Conservation (phyloP, 202 grass and related monocot genomes). For the Panicum hallii region DNA sequence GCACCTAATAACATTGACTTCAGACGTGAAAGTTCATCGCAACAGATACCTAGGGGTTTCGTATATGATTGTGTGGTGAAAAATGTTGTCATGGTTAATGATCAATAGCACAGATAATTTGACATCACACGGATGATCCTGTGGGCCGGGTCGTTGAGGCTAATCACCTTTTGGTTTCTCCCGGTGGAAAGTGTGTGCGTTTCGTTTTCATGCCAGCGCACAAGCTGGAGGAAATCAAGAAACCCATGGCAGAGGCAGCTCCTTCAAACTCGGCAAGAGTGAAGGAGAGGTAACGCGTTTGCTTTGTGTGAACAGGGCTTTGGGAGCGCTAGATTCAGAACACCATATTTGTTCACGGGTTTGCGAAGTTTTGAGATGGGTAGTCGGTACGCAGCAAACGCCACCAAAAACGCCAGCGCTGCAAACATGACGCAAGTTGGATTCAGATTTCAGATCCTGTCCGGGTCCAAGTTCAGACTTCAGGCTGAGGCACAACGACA, state of each 20-base stretch:
- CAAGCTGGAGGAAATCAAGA: not conserved
- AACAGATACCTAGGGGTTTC: too few species aligned
- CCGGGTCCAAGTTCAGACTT: constrained; percentile 13
- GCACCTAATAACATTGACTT: not conserved
- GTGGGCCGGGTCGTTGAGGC: not conserved
- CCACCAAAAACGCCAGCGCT: not conserved
- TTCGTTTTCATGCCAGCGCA: constrained; percentile 17
- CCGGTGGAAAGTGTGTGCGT: not conserved
- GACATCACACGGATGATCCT: not conserved
- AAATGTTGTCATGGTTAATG: not conserved
- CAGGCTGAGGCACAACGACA: not conserved
- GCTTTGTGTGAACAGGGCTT: not conserved
- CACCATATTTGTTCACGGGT: not conserved
- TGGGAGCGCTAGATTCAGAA: not conserved
- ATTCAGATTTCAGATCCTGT: not conserved
- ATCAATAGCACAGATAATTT: not conserved
- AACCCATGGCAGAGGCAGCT: not conserved
- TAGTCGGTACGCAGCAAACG: not conserved
- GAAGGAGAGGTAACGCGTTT: not conserved
- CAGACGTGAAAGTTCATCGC: not conserved
- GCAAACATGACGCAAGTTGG: not conserved
- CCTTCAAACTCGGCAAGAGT: not conserved
- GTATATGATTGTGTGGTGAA: not conserved
- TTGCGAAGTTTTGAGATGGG: not conserved
- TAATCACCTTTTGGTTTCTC: not conserved